Evolutionary conservation across 441 rosid species (phyloP), one percentile per base, ranked within the genome.

Genomic region (Pelargonium australe): DNA sequence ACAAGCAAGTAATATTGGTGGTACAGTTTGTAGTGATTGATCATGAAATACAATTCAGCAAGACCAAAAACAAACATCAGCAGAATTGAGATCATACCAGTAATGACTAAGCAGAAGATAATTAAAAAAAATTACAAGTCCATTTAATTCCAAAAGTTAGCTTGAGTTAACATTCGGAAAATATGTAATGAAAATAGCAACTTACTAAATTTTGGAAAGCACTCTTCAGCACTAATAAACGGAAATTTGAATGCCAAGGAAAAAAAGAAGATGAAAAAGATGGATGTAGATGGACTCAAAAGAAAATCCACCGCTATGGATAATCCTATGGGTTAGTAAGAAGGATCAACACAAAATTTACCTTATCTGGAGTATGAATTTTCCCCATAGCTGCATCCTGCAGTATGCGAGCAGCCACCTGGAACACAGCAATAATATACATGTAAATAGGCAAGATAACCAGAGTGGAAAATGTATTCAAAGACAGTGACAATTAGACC

Each of bases 301-400:
- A 58, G 63, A 58, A 58, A 58, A 58, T 10, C 63, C 63, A 58
- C 23, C 63, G 10, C 63, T 28, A 58, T 58, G 20, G 13, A 10
- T 57, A 7, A 58, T 5, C 63, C 31, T 14, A 58, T 17, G 63
- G 23, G 13, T 58, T 58, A 58, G 63, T 8, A 58, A 55, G 61
- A 55, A 16, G 23, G 14, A 64, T n/a, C 1, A 14, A 31, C 55
- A 40, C 43, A 13, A 44, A 41, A 45, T 63, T 63, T 81, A 92
- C 99, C 92, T 90, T 89, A 76, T 92, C 92, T 53, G 99, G 85
- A 63, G 95, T 82, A 67, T 87, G 85, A 73, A 83, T 83, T 84
- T 89, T 92, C 72, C 99, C 99, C 79, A 80, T 82, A 67, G 98
- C 99, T 44, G 97, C 89, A 89, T 95, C 98, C 84, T 90, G 96